Base-by-base conservation (phyloP, 306 rosid species). In the Aeschynomene evenia region DNA sequence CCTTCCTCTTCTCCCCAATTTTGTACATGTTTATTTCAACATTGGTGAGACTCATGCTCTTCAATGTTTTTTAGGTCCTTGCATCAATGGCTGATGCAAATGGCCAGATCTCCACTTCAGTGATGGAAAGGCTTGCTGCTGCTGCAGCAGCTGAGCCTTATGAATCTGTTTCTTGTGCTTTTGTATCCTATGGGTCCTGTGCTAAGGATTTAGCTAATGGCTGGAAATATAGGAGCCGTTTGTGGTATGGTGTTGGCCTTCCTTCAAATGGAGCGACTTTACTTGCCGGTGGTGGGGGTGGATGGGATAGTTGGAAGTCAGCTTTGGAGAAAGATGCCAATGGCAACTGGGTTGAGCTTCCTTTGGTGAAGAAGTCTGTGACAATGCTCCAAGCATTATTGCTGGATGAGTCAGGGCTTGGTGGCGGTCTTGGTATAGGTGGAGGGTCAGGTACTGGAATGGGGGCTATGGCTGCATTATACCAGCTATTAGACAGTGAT, bases 401-500 rank as follows among this genome's bases (percentile, higher is more conserved):
- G 66, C 85, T 94, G 76, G 96, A 91, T 80, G 97, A 91, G 74
- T 89, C 97, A 13, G 97, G 97, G 69, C 89, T 87, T 59, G 97
- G 99, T 55, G 99, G 99, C 68, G 96, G 99, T 72, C 99, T 94
- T 80, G 97, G 99, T 66, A 94, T 94, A 50, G 99, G 99, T 50
- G 90, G 95, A 77, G 99, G 99, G 59, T 94, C 99, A 40, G 99
- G 99, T 72, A 94, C 99, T 36, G 99, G 99, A 75, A 94, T 94
- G 99, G 99, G 99, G 73, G 99, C 96, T 12, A 88, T 94, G 99
- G 46, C 95, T 63, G 89, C 92, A 40, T 89, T 94, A 55, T 94
- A 85, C 87, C 96, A 94, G 81, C 79, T 94, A 70, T 84, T 94
- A 84, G 99, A 94, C 80, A 94, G 99, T 83, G 99, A 94, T 70